Conservation (phyloP, 108 stramenopile genomes). For the Schizochytrium sp. region DNA sequence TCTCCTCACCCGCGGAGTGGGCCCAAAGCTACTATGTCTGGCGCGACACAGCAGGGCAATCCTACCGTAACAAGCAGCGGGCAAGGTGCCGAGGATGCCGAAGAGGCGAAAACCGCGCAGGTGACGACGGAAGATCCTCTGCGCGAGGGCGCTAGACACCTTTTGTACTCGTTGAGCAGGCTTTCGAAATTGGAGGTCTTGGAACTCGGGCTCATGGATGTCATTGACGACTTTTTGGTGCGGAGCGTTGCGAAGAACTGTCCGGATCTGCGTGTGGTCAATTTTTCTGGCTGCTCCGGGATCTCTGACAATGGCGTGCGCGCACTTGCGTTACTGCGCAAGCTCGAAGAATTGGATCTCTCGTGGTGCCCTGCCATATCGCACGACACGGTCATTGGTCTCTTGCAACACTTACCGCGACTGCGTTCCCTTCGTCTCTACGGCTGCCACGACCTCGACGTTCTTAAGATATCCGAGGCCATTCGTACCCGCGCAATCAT, state of each 20-base stretch:
- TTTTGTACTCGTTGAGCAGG: neutral
- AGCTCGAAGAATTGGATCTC: neutral
- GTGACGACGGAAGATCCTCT: neutral
- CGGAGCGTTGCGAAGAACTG: neutral
- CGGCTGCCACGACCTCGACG: neutral
- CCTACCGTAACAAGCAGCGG: no score
- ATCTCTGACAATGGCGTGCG: neutral
- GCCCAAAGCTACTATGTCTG: no score
- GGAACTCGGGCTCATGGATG: neutral
- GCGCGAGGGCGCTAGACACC: neutral
- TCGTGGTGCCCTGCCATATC: neutral
- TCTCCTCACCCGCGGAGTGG: no score
- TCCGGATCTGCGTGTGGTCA: neutral
- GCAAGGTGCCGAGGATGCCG: no score
- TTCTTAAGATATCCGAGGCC: neutral
- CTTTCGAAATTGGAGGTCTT: neutral
- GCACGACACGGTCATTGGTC: neutral
- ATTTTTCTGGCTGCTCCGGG: neutral
- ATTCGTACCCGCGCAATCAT: neutral
- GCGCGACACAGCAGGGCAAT: no score
- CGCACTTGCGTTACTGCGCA: neutral
- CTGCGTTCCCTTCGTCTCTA: neutral
- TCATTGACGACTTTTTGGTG: neutral
- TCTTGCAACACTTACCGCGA: neutral
- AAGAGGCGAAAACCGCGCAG: neutral